phyloP scores from a whole-genome alignment of 2,329 filamentous ascomycete species.

The Pseudogymnoascus sp. region DNA sequence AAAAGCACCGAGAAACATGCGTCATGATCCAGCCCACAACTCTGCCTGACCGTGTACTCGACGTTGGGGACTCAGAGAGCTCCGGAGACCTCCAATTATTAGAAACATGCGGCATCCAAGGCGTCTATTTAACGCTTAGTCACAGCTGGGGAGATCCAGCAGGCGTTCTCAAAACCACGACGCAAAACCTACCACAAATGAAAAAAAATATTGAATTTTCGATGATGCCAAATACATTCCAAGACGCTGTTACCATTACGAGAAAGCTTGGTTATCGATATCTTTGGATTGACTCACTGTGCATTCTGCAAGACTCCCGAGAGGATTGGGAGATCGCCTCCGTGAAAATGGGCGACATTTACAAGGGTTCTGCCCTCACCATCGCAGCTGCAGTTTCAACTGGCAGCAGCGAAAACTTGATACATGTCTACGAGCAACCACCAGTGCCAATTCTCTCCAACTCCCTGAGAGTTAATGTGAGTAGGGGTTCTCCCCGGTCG shows the following conservation, averaged over 20 bases:
- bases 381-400: background rate
- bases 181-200: background rate
- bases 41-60: background rate
- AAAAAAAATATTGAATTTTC: background rate
- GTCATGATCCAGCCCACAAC: background rate
- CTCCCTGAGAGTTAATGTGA: background rate
- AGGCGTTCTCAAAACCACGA: background rate
- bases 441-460: background rate
- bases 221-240: background rate
- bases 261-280: background rate
- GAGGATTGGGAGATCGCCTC: background rate
- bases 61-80: background rate
- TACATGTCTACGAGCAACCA: background rate
- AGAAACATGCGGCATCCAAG: background rate
- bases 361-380: background rate
- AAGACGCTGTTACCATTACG: background rate
- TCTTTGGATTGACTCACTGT: slow-evolving; percentile 2
- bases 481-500: background rate
- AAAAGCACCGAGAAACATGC: background rate
- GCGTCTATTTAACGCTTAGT: background rate
- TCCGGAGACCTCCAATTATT: background rate
- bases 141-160: slow-evolving; percentile 2
- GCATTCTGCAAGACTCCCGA: background rate
- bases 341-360: background rate
- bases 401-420: background rate